Conservation (phyloP, 2,329 filamentous ascomycete species). For the Fusarium stilboides region DNA sequence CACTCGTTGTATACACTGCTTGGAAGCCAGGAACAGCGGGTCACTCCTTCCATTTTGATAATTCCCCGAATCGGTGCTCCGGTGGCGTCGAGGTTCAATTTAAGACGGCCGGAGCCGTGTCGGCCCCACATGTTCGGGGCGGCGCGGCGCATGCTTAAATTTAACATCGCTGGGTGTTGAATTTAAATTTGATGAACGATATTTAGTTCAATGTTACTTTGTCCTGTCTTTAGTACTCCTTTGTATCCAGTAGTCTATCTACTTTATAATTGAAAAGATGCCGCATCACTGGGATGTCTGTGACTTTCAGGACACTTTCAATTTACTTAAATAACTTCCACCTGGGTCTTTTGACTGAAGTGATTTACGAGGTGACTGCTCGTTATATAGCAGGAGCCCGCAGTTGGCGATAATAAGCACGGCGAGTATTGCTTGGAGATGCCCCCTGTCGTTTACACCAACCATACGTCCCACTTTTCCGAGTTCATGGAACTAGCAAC, state of each 20-base stretch:
- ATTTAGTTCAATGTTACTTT: background rate
- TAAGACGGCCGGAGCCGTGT: slow-evolving; percentile 15
- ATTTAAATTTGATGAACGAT: background rate
- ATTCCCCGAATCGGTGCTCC: slow-evolving; percentile 2
- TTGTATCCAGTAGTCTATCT: background rate
- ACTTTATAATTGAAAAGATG: background rate
- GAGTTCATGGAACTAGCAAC: slow-evolving; percentile 27
- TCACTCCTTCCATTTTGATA: slow-evolving; percentile 14
- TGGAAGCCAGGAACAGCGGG: slow-evolving; percentile 18
- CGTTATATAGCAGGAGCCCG: too few relatives aligned
- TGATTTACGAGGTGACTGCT: too few relatives aligned
- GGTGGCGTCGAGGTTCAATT: slow-evolving; percentile 21
- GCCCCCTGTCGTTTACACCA: slow-evolving; percentile 17
- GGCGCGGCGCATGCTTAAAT: slow-evolving; percentile 14
- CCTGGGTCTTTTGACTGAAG: too few relatives aligned
- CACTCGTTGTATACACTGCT: slow-evolving; percentile 6
- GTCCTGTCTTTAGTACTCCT: background rate
- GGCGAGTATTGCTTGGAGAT: slow-evolving; percentile 1
- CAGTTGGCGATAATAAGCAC: background rate
- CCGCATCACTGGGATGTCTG: background rate
- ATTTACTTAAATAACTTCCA: background rate
- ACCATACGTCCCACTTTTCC: slow-evolving; percentile 29
- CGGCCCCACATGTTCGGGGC: slow-evolving; percentile 29
- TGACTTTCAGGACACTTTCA: background rate
- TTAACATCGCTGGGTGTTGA: background rate